These are phyloP conservation scores for Pseudozyma sp. DNA, from an alignment of 1,284 basidiomycete genomes.

Conservation along the genomic window DNA sequence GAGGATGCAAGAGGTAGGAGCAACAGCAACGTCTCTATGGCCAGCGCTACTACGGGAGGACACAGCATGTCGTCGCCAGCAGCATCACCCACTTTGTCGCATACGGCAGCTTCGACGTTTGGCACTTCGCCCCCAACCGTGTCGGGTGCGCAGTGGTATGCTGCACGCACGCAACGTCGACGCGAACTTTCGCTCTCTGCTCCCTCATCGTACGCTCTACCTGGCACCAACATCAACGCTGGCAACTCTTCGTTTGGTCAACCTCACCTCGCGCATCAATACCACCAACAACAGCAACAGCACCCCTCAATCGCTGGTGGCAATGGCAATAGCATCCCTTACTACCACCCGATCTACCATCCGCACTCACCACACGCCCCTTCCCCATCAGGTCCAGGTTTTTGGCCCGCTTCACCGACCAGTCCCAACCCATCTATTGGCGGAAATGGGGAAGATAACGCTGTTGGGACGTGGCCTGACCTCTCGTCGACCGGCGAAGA, in stretches of 20 bases:
- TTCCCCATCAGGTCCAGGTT: conserved; percentile 23
- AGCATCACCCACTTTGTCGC: conserved; percentile 11
- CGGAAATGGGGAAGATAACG: conserved; percentile 16
- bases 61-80: conserved; percentile 4
- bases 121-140: neutral
- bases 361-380: conserved; percentile 26
- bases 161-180: conserved; percentile 33
- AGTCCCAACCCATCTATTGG: conserved; percentile 16
- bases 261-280: too few species aligned
- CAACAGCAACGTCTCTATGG: conserved; percentile 24
- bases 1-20: conserved; percentile 20
- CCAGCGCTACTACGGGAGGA: conserved; percentile 4
- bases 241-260: neutral
- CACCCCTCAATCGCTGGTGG: neutral
- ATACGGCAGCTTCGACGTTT: neutral
- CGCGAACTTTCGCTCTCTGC: conserved; percentile 38
- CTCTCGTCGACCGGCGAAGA: neutral
- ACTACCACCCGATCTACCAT: conserved; percentile 32
- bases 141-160: conserved; percentile 45
- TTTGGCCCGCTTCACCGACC: conserved; percentile 40
- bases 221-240: neutral
- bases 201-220: neutral
- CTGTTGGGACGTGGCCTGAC: conserved; percentile 16
- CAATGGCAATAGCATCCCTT: conserved; percentile 5
- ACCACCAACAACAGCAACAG: conserved; percentile 1